Conservation (phyloP, 164 flowering plant species). For the Akebia trifoliata region DNA sequence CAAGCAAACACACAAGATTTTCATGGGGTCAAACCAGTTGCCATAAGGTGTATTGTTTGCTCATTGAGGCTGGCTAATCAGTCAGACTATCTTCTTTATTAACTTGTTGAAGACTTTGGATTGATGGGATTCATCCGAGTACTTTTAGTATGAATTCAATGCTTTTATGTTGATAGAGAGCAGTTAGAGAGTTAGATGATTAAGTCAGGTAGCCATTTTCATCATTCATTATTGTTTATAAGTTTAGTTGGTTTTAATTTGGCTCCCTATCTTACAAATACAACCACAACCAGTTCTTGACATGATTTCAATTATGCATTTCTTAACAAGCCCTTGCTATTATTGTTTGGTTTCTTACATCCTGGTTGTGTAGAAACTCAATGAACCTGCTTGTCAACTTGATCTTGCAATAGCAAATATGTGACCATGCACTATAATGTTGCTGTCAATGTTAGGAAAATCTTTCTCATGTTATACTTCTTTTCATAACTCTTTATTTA, state of each 20-base stretch:
- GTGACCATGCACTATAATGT: neutral
- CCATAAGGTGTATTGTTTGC: neutral
- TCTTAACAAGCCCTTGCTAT: neutral
- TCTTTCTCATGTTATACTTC: neutral
- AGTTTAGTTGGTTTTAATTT: neutral
- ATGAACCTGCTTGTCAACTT: neutral
- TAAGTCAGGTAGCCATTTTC: neutral
- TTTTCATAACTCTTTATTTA: neutral
- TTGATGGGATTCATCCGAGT: neutral
- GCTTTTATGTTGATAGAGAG: neutral
- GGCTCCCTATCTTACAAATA: neutral
- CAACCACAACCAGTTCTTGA: neutral
- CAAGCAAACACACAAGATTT: no score
- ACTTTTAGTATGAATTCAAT: neutral
- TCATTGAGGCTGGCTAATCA: neutral
- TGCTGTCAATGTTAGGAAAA: neutral
- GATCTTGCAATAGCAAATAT: neutral
- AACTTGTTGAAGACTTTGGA: neutral
- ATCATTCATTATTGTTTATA: neutral
- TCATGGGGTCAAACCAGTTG: no score
- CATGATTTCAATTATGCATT: neutral
- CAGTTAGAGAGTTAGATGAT: neutral
- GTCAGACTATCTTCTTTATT: neutral
- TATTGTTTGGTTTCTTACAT: neutral
- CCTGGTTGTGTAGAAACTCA: neutral